A percentile compares a stretch with the other conserved stretches of the same genome.
phyloP scores from a whole-genome alignment of 108 stramenopile species.

The Discostella stelligeroides region DNA sequence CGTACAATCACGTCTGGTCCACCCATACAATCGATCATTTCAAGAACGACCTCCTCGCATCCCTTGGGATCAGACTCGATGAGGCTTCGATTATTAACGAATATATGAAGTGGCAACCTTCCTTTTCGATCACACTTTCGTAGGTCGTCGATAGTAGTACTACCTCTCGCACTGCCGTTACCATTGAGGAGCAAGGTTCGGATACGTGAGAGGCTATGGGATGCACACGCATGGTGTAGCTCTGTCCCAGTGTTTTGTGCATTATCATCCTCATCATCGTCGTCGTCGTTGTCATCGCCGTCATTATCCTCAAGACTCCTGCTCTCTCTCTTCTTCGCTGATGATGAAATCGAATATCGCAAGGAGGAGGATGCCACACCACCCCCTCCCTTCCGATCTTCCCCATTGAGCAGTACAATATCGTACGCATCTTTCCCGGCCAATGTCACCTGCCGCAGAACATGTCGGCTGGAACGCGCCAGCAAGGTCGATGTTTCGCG shows the following conservation, averaged over 20 bases:
- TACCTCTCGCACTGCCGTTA: neutral
- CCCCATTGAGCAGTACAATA: neutral
- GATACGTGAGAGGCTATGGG: slow-evolving; percentile 15
- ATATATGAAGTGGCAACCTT: slow-evolving; percentile 34
- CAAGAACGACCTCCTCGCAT: slow-evolving; percentile 28
- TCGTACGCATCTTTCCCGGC: slow-evolving; percentile 33
- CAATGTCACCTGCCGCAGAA: slow-evolving; percentile 32
- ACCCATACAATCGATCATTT: slow-evolving; percentile 32
- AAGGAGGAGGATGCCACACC: neutral
- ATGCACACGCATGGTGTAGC: slow-evolving; percentile 47
- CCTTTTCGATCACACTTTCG: slow-evolving; percentile 17
- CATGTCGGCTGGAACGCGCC: slow-evolving; percentile 27
- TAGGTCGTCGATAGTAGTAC: neutral
- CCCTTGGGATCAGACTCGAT: slow-evolving; percentile 22
- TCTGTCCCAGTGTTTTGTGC: slow-evolving; percentile 23
- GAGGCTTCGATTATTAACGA: slow-evolving; percentile 27
- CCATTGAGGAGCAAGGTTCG: slow-evolving; percentile 12
- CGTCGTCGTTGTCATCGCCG: slow-evolving; percentile 1
- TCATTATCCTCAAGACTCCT: neutral
- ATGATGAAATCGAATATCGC: neutral
- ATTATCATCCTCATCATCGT: slow-evolving; percentile 8
- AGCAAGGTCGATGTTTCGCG: slow-evolving; percentile 21
- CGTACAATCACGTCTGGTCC: slow-evolving; percentile 31
- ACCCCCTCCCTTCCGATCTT: neutral
- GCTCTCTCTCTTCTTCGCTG: neutral